These are phyloP conservation scores for Aspergillus flavus DNA, from an alignment of 2,329 filamentous ascomycete genomes.

Conservation along the genomic window DNA sequence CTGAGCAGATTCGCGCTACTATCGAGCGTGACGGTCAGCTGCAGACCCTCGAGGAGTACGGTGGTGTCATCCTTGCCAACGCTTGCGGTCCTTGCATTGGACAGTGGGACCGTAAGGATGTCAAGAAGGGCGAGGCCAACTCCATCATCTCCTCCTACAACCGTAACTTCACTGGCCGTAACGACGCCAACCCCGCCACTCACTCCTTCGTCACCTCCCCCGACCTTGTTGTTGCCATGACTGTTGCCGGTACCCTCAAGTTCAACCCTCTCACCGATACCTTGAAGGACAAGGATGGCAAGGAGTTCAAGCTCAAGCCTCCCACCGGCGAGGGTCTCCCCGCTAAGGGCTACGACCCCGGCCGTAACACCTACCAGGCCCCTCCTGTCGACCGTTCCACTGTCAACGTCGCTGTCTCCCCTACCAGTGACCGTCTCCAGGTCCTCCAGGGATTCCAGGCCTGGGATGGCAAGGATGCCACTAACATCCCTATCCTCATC, in stretches of 20 bases:
- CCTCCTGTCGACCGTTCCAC: constrained; percentile 76
- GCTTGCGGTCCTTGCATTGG: constrained; percentile 92
- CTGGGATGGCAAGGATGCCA: constrained; percentile 91
- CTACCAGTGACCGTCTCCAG: constrained; percentile 91
- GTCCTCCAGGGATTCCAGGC: constrained; percentile 80
- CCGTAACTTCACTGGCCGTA: constrained; percentile 98
- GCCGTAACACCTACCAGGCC: constrained; percentile 92
- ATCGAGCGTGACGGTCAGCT: constrained; percentile 90
- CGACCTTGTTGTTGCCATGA: constrained; percentile 84
- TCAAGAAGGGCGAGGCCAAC: constrained; percentile 94
- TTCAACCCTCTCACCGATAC: constrained; percentile 96
- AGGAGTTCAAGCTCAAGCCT: constrained; percentile 84
- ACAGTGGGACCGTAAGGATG: constrained; percentile 92
- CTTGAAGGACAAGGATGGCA: constrained; percentile 92
- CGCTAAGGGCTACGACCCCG: constrained; percentile 79
- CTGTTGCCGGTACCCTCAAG: constrained; percentile 78
- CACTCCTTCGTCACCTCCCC: constrained; percentile 93
- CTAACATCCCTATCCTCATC: constrained; percentile 86
- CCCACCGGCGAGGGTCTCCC: constrained; percentile 84
- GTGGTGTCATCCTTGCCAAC: constrained; percentile 91
- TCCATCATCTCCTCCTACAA: constrained; percentile 99
- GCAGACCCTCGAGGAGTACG: constrained; percentile 93
- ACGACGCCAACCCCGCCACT: constrained; percentile 92
- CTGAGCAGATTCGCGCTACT: constrained; percentile 93
- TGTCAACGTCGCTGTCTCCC: constrained; percentile 80